Conservation (phyloP, 805 yeast genomes). For the Hanseniaspora guilliermondii region DNA sequence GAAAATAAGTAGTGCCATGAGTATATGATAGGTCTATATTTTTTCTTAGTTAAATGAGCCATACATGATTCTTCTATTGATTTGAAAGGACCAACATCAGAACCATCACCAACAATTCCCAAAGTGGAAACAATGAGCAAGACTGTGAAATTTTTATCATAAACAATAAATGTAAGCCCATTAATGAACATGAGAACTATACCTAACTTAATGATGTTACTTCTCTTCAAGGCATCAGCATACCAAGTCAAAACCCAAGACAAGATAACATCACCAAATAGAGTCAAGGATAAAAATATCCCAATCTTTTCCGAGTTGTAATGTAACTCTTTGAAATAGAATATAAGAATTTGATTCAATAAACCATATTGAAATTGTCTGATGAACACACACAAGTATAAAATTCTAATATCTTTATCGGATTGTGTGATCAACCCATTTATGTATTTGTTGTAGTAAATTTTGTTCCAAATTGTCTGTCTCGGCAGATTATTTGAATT, state of each 20-base stretch:
- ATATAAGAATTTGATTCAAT: conserved; percentile 64
- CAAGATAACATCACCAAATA: conserved; percentile 64
- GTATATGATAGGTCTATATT: conserved; percentile 56
- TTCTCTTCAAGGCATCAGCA: conserved; percentile 59
- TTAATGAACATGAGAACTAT: conserved; percentile 54
- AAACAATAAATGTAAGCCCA: conserved; percentile 52
- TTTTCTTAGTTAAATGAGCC: conserved; percentile 61
- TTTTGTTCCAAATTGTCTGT: neutral
- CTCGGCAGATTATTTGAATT: neutral
- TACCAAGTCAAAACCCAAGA: conserved; percentile 65
- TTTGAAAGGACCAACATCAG: conserved; percentile 83
- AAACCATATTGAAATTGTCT: conserved; percentile 66
- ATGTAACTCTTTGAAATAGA: conserved; percentile 45
- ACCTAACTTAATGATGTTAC: conserved; percentile 51
- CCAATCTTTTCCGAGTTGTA: conserved; percentile 54
- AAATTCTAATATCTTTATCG: conserved; percentile 42
- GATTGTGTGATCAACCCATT: conserved; percentile 21
- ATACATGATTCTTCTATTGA: conserved; percentile 73
- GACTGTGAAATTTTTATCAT: conserved; percentile 37
- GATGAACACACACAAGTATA: conserved; percentile 58
- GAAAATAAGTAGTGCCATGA: conserved; percentile 63
- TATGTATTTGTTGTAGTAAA: conserved; percentile 2
- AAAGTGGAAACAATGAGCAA: conserved; percentile 59
- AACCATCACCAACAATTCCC: conserved; percentile 81
- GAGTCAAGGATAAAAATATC: conserved; percentile 65